Conservation (phyloP, 2,329 filamentous ascomycete genomes). For the Fusarium brachygibbosum region DNA sequence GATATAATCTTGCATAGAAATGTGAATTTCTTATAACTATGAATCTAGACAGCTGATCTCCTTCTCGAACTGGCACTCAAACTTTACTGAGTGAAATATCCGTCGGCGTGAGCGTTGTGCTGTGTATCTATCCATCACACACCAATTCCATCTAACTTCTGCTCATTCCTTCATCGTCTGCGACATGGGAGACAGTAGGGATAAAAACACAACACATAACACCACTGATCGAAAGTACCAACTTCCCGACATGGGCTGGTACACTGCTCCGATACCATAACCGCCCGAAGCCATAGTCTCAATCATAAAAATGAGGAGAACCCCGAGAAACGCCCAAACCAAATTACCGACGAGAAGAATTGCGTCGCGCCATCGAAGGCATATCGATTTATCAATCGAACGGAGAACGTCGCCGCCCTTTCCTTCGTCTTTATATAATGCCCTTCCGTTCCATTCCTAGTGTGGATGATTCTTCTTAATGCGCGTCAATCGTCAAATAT, state of each 20-base stretch:
- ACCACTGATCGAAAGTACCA: slow-evolving; percentile 8
- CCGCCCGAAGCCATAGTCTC: slow-evolving; percentile 32
- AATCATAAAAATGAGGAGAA: slow-evolving; percentile 26
- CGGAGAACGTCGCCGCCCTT: slow-evolving; percentile 48
- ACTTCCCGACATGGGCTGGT: slow-evolving; percentile 11
- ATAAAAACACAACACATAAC: slow-evolving; percentile 36
- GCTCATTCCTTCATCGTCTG: slow-evolving; percentile 35
- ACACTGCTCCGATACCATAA: slow-evolving; percentile 38
- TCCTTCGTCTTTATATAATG: slow-evolving; percentile 43
- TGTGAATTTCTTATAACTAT: slow-evolving; percentile 17
- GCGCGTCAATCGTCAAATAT: slow-evolving; percentile 42
- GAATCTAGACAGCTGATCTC: slow-evolving; percentile 36
- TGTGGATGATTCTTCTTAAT: slow-evolving; percentile 45
- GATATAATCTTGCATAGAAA: slow-evolving; percentile 5
- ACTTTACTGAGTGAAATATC: slow-evolving; percentile 37
- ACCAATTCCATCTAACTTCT: slow-evolving; percentile 34
- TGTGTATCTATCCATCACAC: slow-evolving; percentile 41
- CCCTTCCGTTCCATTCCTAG: slow-evolving; percentile 49
- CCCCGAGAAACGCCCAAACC: slow-evolving; percentile 23
- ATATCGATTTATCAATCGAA: slow-evolving; percentile 50
- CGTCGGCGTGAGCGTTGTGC: slow-evolving; percentile 44
- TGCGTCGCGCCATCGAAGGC: slow-evolving; percentile 45
- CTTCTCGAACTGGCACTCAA: slow-evolving; percentile 27
- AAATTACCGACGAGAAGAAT: slow-evolving; percentile 42
- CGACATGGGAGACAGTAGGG: slow-evolving; percentile 22